Base-by-base conservation (phyloP, 352 stramenopile genomes). In the Phytophthora pseudosyringae region DNA sequence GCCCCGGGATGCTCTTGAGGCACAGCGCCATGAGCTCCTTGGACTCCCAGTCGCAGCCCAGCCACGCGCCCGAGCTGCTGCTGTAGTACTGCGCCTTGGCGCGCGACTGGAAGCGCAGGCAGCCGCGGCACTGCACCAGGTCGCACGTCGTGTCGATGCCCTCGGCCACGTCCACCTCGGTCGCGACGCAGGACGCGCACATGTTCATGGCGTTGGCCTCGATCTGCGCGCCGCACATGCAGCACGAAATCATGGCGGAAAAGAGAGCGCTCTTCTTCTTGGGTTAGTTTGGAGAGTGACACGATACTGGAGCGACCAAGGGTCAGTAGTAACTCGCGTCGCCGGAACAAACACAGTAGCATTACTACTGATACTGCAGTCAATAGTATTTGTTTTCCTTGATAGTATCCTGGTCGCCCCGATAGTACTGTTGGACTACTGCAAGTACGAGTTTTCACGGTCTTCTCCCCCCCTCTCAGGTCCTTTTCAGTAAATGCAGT, bases 161-260 rank as follows among this genome's bases (percentile, higher is more conserved):
- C 59, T 94, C 83, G 35, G 80, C 54, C 43, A 94, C 83, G 68
- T 94, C 75, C 35, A 91, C 80, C 48, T 93, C 76, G n/a, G 44
- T 66, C 15, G 80, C 81, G 33, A 91, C 72, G 67, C 86, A 94
- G 11, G 74, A 69, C 50, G 61, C 59, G 78, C 86, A 94, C 86
- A 93, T 94, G 73, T 92, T 93, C 56, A 90, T 66, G 8, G 78
- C 72, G 47, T 94, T 94, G 49, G 82, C 70, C 67, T 91, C 83
- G 60, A 94, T 93, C 47, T 80, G 63, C 9, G 72, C 63, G 51
- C 82, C 82, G 61, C 82, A 91, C 57, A 89, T 74, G 46, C 82
- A 91, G 54, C 80, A 91, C 5, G 60, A 80, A 16, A 53, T 25
- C 16, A 59, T 44, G 9, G n/a, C 4, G 5, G 39, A n/a, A 35